Evolutionary conservation across 495 filamentous ascomycete genomes (phyloP).

Genomic region (Penicillium riverlandense): DNA sequence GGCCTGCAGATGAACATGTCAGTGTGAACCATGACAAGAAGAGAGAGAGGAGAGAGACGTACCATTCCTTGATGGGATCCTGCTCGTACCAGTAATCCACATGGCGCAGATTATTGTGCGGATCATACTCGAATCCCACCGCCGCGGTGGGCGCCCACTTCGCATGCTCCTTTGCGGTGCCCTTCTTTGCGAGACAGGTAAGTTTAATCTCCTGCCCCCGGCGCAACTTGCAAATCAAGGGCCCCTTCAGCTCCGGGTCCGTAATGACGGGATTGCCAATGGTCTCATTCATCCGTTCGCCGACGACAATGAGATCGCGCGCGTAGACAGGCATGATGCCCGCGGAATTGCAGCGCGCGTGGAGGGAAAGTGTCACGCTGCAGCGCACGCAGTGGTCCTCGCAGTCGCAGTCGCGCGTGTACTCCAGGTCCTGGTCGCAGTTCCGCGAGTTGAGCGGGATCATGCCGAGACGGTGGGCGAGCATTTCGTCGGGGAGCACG

Average conservation of each 20-base stretch:
- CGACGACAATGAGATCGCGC: conserved; percentile 66
- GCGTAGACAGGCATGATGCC: conserved; percentile 89
- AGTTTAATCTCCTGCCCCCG: conserved; percentile 83
- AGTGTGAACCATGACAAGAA: not conserved
- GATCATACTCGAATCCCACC: conserved; percentile 96
- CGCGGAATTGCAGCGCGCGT: conserved; percentile 67
- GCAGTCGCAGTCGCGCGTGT: conserved; percentile 94
- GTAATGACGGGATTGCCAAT: conserved; percentile 81
- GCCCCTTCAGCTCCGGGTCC: conserved; percentile 71
- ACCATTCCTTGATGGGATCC: conserved; percentile 84
- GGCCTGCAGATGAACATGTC: conserved; percentile 51
- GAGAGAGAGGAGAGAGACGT: conserved; percentile 27
- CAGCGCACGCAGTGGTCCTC: conserved; percentile 88
- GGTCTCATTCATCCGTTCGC: conserved; percentile 56
- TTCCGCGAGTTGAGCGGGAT: conserved; percentile 80
- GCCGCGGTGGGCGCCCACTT: conserved; percentile 93
- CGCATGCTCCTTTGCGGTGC: conserved; percentile 96
- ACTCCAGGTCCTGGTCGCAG: conserved; percentile 72
- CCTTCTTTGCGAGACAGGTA: conserved; percentile 93
- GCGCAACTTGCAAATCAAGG: conserved; percentile 80
- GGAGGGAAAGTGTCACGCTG: conserved; percentile 71
- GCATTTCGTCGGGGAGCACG: conserved; percentile 91
- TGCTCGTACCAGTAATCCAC: conserved; percentile 90
- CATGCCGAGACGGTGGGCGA: conserved; percentile 86
- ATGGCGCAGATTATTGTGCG: conserved; percentile 86